Evolutionary conservation across 2,329 filamentous ascomycete species (phyloP), one percentile per base, ranked within the genome.

Genomic region (Ambrosiella xylebori): DNA sequence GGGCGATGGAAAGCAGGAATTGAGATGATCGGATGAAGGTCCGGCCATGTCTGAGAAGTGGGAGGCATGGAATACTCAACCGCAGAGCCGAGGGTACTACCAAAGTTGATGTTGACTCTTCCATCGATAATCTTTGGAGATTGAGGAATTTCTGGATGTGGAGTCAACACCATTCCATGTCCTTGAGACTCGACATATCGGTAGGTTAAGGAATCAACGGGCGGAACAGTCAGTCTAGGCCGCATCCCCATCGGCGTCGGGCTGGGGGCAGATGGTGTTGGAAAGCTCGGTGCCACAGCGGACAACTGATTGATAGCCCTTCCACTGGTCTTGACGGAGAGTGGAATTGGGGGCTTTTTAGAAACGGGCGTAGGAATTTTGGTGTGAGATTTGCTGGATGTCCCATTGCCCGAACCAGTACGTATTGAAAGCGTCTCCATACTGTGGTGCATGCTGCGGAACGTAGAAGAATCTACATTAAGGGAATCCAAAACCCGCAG

Each of bases 171-270:
- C 12, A n/a, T n/a, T 17, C 17, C 37, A 47, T 57, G 54, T 38
- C 37, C 9, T 5, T 59, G 61, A 2, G 55, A 50, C 1, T 61
- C 57, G 0, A 59, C 15, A 13, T 56, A 59, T n/a, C 55, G 50
- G 8, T 62, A 54, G 4, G 59, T 61, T 7, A 61, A 57, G 2
- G 59, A 59, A 11, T 61, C 59, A 2, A 61, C 49, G 6, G 61
- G 61, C 12, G 59, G 57, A 19, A 61, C 57, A 3, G 58, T 58
- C 11, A 61, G 11, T 3, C 57, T 56, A 2, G 61, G 59, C 1
- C 59, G 61, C 12, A 56, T 44, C 2, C 56, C 44, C 7, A 57
- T 40, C 0, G 59, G 57, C 5, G 57, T 61, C 13, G 59, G 59
- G 9, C 59, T 62, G 1, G 59, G 61, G 7, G 59, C 61, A 7